phyloP scores from a whole-genome alignment of 2,329 filamentous ascomycete species.

The Tolypocladium cylindrosporum region DNA sequence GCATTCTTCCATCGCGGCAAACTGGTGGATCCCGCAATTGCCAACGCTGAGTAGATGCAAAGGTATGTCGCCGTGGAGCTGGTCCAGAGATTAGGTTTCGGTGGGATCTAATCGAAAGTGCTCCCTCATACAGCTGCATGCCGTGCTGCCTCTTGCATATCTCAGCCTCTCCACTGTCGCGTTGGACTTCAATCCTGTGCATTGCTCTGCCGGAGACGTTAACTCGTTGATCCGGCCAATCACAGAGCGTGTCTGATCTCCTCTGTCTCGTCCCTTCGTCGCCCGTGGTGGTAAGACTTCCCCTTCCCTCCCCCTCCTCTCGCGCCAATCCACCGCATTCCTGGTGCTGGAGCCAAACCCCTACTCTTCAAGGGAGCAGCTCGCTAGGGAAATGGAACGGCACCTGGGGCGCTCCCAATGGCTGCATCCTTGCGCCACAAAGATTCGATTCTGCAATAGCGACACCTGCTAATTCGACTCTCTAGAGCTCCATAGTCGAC shows the following conservation, averaged over 20 bases:
- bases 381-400: slow-evolving; percentile 5
- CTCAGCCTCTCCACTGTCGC: slow-evolving; percentile 29
- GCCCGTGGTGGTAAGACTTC: slow-evolving; percentile 43
- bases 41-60: slow-evolving; percentile 2
- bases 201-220: slow-evolving; percentile 51
- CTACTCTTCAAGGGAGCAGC: slow-evolving; percentile 18
- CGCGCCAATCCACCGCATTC: slow-evolving; percentile 13
- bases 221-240: slow-evolving; percentile 51
- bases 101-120: slow-evolving; percentile 5
- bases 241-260: slow-evolving; percentile 38
- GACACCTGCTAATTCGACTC: slow-evolving; percentile 19
- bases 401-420: slow-evolving; percentile 3
- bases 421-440: slow-evolving; percentile 11
- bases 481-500: slow-evolving; percentile 31
- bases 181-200: slow-evolving; percentile 31
- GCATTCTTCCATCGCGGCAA: background rate
- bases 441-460: slow-evolving; percentile 12
- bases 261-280: slow-evolving; percentile 28
- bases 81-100: slow-evolving; percentile 5
- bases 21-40: background rate
- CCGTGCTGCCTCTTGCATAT: slow-evolving; percentile 23
- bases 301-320: slow-evolving; percentile 5
- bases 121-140: slow-evolving; percentile 23
- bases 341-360: slow-evolving; percentile 14
- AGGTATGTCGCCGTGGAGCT: slow-evolving; percentile 15